These are phyloP conservation scores for Colletotrichum orbiculare DNA, from an alignment of 2,329 filamentous ascomycete species.

Conservation along the genomic window DNA sequence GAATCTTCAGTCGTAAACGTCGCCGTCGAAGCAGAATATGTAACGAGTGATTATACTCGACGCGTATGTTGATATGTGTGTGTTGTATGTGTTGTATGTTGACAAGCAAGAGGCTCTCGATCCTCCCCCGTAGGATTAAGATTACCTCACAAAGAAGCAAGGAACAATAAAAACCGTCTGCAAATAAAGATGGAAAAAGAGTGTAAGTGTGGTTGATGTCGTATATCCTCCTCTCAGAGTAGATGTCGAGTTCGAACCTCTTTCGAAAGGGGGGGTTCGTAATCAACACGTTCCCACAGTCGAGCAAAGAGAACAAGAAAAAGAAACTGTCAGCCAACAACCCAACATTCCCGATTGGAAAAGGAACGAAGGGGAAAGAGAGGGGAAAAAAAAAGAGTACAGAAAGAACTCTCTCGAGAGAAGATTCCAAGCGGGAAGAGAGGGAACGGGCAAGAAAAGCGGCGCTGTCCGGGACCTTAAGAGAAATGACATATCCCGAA, in stretches of 20 bases:
- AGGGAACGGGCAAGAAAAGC: neutral
- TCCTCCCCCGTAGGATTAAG: constrained; percentile 28
- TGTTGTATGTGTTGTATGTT: neutral
- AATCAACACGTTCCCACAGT: constrained; percentile 25
- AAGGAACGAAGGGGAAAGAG: neutral
- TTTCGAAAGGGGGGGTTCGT: constrained; percentile 4
- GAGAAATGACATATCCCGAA: constrained; percentile 29
- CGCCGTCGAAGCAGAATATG: neutral
- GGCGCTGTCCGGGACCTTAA: constrained; percentile 27
- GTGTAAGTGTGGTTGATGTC: neutral
- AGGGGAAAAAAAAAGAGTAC: constrained; percentile 10
- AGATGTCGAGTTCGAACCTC: neutral
- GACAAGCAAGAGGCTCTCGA: constrained; percentile 15
- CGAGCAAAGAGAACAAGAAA: neutral
- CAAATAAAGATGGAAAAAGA: neutral
- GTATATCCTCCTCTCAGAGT: neutral
- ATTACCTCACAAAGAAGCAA: constrained; percentile 20
- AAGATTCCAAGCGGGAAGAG: neutral
- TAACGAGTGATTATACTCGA: neutral
- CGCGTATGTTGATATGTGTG: neutral
- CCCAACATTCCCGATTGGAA: neutral
- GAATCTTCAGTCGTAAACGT: neutral
- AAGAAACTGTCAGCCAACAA: neutral
- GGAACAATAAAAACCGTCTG: neutral
- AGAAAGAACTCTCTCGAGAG: constrained; percentile 10